Percentiles rank a stretch among this genome's conserved stretches.
phyloP scores from a whole-genome alignment of 129 eudicot species.

The Artemisia tridentata region DNA sequence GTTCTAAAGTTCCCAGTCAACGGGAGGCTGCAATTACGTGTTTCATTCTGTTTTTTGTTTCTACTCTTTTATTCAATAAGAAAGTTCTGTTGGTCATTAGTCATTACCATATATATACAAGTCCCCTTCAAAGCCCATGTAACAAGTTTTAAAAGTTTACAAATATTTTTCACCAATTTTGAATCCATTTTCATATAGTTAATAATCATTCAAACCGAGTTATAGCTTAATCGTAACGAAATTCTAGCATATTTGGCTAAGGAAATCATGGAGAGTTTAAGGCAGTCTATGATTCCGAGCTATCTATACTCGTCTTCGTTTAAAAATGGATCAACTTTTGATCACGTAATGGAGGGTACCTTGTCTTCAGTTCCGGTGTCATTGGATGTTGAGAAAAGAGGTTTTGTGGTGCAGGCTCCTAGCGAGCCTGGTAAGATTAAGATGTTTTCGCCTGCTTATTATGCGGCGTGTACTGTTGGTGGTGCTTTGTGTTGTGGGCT shows the following conservation, averaged over 20 bases:
- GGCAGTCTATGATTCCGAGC: constrained; percentile 56
- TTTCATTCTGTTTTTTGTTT: neutral
- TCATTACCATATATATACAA: neutral
- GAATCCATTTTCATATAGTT: neutral
- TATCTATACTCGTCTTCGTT: constrained; percentile 37
- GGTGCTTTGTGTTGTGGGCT: constrained; percentile 64
- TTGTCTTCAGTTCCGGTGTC: constrained; percentile 4
- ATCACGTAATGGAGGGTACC: constrained; percentile 7
- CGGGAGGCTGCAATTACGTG: constrained; percentile 18
- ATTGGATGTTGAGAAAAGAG: constrained; percentile 16
- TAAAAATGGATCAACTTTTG: constrained; percentile 13
- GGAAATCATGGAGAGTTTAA: constrained; percentile 38
- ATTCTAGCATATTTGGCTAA: no score
- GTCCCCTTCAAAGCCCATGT: constrained; percentile 11
- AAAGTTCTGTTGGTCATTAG: neutral
- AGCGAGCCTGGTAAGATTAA: constrained; percentile 55
- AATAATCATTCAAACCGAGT: neutral
- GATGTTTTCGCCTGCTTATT: constrained; percentile 68
- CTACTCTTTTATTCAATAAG: neutral
- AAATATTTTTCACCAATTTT: neutral
- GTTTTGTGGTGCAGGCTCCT: constrained; percentile 56
- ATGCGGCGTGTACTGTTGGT: constrained; percentile 68
- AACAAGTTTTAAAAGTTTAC: neutral
- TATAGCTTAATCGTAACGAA: neutral
- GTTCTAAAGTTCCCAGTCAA: constrained; percentile 9